Conservation (phyloP, 1,139 yeast species). For the Yamadazyma dushanensis region DNA sequence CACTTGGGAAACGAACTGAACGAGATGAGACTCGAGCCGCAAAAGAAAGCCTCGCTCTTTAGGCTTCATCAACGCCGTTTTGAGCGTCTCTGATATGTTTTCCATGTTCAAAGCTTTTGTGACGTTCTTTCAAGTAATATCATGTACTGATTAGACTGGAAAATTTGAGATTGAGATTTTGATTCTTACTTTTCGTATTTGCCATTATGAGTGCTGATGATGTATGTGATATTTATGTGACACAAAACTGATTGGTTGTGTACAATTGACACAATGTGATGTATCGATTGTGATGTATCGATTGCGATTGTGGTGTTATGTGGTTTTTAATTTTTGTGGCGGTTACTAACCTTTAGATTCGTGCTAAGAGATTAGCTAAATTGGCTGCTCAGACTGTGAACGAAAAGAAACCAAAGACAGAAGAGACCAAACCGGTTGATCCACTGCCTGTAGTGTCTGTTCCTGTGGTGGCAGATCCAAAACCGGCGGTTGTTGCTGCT, state of each 20-base stretch:
- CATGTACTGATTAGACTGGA: no score
- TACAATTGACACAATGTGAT: no score
- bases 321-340: no score
- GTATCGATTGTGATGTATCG: no score
- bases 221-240: conserved; percentile 19
- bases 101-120: conserved; percentile 5
- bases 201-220: conserved; percentile 23
- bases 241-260: conserved; percentile 2
- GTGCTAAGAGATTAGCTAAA: conserved; percentile 59
- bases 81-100: conserved; percentile 40
- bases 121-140: not conserved
- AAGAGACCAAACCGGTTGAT: no score
- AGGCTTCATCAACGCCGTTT: conserved; percentile 5
- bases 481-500: no score
- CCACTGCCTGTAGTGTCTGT: no score
- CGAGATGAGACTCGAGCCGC: conserved; percentile 49
- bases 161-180: conserved; percentile 2
- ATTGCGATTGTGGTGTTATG: no score
- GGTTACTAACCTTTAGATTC: conserved; percentile 39
- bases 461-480: no score
- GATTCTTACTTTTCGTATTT: not conserved
- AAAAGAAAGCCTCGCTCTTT: conserved; percentile 36
- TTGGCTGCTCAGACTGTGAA: no score
- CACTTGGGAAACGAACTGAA: conserved; percentile 32
- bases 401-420: no score